phyloP scores from a whole-genome alignment of 139 green algal species.

The Auxenochlorella protothecoides region DNA sequence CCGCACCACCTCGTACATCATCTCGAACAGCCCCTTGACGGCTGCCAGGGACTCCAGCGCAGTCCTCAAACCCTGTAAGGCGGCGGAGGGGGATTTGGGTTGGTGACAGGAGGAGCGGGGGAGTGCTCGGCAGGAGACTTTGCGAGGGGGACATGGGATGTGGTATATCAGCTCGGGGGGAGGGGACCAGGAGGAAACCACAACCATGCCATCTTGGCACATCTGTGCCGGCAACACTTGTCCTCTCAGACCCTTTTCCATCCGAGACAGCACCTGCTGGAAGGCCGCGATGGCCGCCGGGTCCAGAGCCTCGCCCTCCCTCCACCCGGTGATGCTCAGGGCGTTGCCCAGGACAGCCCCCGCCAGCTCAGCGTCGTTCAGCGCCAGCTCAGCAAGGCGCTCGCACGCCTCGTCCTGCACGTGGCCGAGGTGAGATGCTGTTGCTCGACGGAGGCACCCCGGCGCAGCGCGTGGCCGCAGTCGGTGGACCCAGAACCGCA shows the following conservation, averaged over 20 bases:
- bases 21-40: slow-evolving; percentile 64
- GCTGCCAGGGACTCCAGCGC: slow-evolving; percentile 17
- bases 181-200: too few relatives aligned
- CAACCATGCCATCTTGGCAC: too few relatives aligned
- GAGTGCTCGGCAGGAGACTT: neutral
- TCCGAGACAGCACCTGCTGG: slow-evolving; percentile 19
- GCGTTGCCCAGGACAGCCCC: slow-evolving; percentile 29
- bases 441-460: too few relatives aligned
- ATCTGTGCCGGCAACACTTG: too few relatives aligned
- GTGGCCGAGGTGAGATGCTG: too few relatives aligned
- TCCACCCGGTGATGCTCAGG: slow-evolving; percentile 12
- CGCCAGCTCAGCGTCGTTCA: slow-evolving; percentile 35
- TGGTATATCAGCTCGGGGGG: too few relatives aligned
- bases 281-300: slow-evolving; percentile 28
- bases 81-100: neutral
- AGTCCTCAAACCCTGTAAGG: slow-evolving; percentile 39
- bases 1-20: slow-evolving; percentile 55
- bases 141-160: too few relatives aligned
- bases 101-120: neutral
- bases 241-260: too few relatives aligned
- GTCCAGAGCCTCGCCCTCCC: too few relatives aligned
- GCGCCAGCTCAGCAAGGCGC: slow-evolving; percentile 48
- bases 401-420: slow-evolving; percentile 61
- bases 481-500: too few relatives aligned
- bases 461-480: too few relatives aligned